Evolutionary conservation across 1,284 basidiomycete species (phyloP).

Genomic region (Cutaneotrichosporon cutaneum): DNA sequence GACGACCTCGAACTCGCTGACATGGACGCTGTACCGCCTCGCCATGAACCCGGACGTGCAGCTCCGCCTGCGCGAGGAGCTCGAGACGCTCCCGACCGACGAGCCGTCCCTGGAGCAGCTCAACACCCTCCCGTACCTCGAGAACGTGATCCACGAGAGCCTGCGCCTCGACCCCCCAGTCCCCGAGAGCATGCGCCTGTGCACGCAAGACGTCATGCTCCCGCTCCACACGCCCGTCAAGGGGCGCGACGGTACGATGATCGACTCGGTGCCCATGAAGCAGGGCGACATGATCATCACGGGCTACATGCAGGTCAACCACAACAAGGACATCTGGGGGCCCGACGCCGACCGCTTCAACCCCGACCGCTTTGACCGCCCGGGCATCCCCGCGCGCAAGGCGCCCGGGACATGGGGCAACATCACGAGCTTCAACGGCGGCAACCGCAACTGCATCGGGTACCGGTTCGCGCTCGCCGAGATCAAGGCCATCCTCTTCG

Average conservation of each 20-base stretch:
- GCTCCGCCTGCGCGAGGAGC: slow-evolving; percentile 59
- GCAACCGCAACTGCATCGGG: slow-evolving; percentile 65
- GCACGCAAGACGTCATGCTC: slow-evolving; percentile 61
- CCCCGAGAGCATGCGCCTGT: slow-evolving; percentile 49
- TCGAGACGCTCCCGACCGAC: slow-evolving; percentile 53
- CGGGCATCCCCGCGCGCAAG: slow-evolving; percentile 25
- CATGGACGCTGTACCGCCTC: slow-evolving; percentile 73
- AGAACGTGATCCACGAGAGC: slow-evolving; percentile 66
- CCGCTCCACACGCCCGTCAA: slow-evolving; percentile 58
- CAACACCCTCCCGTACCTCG: slow-evolving; percentile 59
- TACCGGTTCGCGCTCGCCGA: slow-evolving; percentile 66
- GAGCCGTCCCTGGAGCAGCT: slow-evolving; percentile 46
- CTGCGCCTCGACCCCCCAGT: slow-evolving; percentile 67
- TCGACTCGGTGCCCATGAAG: slow-evolving; percentile 40
- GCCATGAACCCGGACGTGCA: slow-evolving; percentile 61
- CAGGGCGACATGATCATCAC: slow-evolving; percentile 45
- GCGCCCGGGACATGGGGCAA: slow-evolving; percentile 6
- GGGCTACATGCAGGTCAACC: slow-evolving; percentile 65
- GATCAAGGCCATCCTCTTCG: slow-evolving; percentile 61
- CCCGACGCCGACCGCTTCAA: slow-evolving; percentile 65
- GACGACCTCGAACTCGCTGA: slow-evolving; percentile 68
- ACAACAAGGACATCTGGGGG: slow-evolving; percentile 64
- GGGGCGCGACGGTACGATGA: slow-evolving; percentile 50
- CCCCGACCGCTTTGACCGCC: slow-evolving; percentile 37
- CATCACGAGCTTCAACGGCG: slow-evolving; percentile 59